Percentiles rank a stretch among this genome's conserved stretches.
Conservation (phyloP, 768 basidiomycete genomes). For the Tubosaeta sp. region DNA sequence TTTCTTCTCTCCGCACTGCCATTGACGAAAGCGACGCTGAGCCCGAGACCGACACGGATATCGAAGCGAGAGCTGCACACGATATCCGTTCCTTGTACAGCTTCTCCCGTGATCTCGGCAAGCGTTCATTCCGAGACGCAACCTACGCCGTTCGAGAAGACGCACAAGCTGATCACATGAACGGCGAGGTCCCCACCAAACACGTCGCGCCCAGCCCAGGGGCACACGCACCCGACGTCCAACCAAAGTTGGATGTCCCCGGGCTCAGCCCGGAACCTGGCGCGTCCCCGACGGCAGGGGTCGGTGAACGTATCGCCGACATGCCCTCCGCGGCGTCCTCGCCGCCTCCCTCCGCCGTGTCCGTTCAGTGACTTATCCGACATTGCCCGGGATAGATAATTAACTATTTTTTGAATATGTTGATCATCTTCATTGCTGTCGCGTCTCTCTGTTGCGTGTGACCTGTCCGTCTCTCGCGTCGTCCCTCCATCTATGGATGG, state of each 20-base stretch:
- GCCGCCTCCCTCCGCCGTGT: slow-evolving; percentile 30
- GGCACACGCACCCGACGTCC: slow-evolving; percentile 2
- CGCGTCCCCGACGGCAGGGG: slow-evolving; percentile 21
- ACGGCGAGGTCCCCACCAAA: slow-evolving; percentile 19
- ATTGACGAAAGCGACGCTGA: slow-evolving; percentile 34
- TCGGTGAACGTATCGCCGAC: slow-evolving; percentile 15
- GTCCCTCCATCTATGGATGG: slow-evolving; percentile 13
- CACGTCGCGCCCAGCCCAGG: slow-evolving; percentile 7
- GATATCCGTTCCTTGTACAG: slow-evolving; percentile 30
- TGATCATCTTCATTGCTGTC: slow-evolving; percentile 31
- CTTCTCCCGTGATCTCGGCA: slow-evolving; percentile 30
- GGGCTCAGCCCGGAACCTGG: slow-evolving; percentile 16
- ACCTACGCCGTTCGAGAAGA: slow-evolving; percentile 25
- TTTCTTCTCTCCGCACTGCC: slow-evolving; percentile 32
- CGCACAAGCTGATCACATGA: slow-evolving; percentile 15
- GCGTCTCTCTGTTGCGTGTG: slow-evolving; percentile 12
- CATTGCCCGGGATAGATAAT: slow-evolving; percentile 22
- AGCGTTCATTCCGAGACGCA: slow-evolving; percentile 21
- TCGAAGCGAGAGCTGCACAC: slow-evolving; percentile 24
- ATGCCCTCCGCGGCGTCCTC: slow-evolving; percentile 28
- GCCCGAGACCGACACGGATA: slow-evolving; percentile 31
- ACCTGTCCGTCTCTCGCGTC: slow-evolving; percentile 2
- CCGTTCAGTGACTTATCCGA: slow-evolving; percentile 19
- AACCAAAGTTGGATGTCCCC: slow-evolving; percentile 15
- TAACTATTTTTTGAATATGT: slow-evolving; percentile 31